Percentiles rank a stretch among this genome's conserved stretches.
Conservation (phyloP, 371 early-diverging fungal species). For the Mortierella sp. region DNA sequence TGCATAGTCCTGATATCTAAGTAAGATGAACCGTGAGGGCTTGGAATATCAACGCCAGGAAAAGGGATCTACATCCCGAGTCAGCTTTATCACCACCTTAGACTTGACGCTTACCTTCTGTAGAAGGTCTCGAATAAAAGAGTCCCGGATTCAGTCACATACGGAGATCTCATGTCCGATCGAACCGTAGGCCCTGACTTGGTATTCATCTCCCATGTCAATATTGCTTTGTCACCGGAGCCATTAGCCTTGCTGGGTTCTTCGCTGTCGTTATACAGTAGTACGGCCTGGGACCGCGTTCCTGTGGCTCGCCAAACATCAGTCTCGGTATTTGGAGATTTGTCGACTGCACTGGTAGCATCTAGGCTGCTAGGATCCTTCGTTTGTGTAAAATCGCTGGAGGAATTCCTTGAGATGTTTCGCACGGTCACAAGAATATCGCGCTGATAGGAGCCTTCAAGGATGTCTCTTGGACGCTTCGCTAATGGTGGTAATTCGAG, state of each 20-base stretch:
- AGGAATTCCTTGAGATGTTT: neutral
- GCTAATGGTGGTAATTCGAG: constrained; percentile 28
- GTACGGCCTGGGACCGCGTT: constrained; percentile 4
- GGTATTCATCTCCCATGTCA: constrained; percentile 27
- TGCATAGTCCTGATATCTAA: constrained; percentile 49
- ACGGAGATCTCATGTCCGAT: constrained; percentile 44
- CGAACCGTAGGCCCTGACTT: constrained; percentile 15
- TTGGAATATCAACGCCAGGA: constrained; percentile 5
- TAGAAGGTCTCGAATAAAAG: constrained; percentile 52
- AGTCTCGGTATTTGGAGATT: neutral
- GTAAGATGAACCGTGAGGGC: constrained; percentile 8
- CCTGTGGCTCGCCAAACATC: constrained; percentile 39
- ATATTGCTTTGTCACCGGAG: constrained; percentile 4
- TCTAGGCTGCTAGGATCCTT: neutral
- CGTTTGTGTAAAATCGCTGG: no score
- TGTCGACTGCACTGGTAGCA: neutral
- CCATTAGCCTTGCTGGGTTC: neutral
- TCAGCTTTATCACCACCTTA: neutral
- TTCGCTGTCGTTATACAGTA: constrained; percentile 1
- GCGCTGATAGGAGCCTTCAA: constrained; percentile 17
- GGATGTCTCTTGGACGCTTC: constrained; percentile 38
- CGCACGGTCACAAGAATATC: neutral
- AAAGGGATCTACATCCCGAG: no score
- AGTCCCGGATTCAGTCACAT: constrained; percentile 56
- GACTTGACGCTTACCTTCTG: constrained; percentile 29